Base-by-base conservation (phyloP, 805 yeast species). In the Kazachstania viticola region DNA sequence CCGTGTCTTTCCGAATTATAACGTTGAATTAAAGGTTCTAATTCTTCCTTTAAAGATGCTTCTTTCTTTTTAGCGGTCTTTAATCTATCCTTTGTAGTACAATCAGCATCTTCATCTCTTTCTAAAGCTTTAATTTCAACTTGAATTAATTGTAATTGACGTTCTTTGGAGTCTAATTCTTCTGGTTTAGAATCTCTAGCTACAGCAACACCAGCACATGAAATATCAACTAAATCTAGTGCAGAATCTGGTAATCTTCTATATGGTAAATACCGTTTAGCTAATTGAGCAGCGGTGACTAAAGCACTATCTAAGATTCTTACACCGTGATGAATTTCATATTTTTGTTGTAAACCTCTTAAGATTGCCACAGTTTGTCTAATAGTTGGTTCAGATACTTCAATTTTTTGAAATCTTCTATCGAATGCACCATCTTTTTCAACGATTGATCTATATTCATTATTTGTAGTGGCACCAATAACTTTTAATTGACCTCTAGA, bases 351-450 rank as follows among this genome's bases (percentile, higher is more conserved):
- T 50, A 88, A 67, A 39, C 98, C 98, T 69, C 98, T 80, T 45
- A 91, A 71, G 37, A 91, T 88, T 7, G 97, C 97, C 30, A 88
- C 82, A 0, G 98, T 85, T 60, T 91, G 96, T 46, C 80, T 73
- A 21, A 83, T 71, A 0, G 94, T 79, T 36, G 97, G 91, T 50
- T 93, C 98, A 30, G 80, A 81, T 21, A 91, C 97, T 52, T 88
- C 96, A 48, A 91, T 83, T 56, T 85, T 84, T 41, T 91, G 98
- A 73, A 91, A 91, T 58, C 98, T 75, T 69, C 98, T 81, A 61
- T 88, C 98, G 56, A 91, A 88, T 1, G 98, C 98, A 58, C 95
- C 98, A 60, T 91, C 98, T 59, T 88, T 88, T 54, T 91, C 85
- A 38, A 91, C 77, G 52, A 79, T 75, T 51, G 85, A 78, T 53